phyloP scores from a whole-genome alignment of 371 early-diverging fungal genomes.

The Batkoa obscura region DNA sequence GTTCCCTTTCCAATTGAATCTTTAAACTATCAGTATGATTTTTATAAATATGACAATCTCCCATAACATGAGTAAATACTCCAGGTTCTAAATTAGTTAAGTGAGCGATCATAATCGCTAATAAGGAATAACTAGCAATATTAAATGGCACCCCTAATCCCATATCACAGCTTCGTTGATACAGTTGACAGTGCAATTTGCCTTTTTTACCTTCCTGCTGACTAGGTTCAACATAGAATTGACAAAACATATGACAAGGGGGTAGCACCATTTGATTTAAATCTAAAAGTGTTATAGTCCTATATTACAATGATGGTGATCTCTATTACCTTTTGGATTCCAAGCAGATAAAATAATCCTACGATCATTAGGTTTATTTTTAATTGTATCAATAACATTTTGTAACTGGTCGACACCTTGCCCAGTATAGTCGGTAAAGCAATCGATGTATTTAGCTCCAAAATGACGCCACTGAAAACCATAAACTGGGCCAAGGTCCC shows the following conservation, averaged over 20 bases:
- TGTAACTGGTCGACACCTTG: slow-evolving; percentile 92
- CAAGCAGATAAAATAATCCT: slow-evolving; percentile 95
- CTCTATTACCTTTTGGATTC: slow-evolving; percentile 78
- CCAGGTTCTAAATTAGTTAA: slow-evolving; percentile 76
- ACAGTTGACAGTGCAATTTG: slow-evolving; percentile 80
- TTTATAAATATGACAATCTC: slow-evolving; percentile 93
- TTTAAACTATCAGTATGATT: slow-evolving; percentile 87
- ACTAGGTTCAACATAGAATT: slow-evolving; percentile 63
- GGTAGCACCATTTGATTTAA: slow-evolving; percentile 79
- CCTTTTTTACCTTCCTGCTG: slow-evolving; percentile 12
- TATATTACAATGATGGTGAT: background rate
- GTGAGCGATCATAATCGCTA: slow-evolving; percentile 89
- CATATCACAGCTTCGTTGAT: slow-evolving; percentile 98
- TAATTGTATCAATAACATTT: slow-evolving; percentile 75
- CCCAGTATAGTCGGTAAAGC: slow-evolving; percentile 78
- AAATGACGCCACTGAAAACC: slow-evolving; percentile 99
- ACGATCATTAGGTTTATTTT: slow-evolving; percentile 74
- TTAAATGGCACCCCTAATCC: slow-evolving; percentile 99
- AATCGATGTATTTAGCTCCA: slow-evolving; percentile 84
- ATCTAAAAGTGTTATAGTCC: slow-evolving; percentile 17
- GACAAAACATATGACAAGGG: slow-evolving; percentile 91
- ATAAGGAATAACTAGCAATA: slow-evolving; percentile 93
- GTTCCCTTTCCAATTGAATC: slow-evolving; percentile 64
- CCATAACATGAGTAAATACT: slow-evolving; percentile 88
- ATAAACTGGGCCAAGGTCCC: slow-evolving; percentile 98